A percentile compares a stretch with the other conserved stretches of the same genome.
Conservation (phyloP, 371 early-diverging fungal species). For the Actinomortierella ambigua region DNA sequence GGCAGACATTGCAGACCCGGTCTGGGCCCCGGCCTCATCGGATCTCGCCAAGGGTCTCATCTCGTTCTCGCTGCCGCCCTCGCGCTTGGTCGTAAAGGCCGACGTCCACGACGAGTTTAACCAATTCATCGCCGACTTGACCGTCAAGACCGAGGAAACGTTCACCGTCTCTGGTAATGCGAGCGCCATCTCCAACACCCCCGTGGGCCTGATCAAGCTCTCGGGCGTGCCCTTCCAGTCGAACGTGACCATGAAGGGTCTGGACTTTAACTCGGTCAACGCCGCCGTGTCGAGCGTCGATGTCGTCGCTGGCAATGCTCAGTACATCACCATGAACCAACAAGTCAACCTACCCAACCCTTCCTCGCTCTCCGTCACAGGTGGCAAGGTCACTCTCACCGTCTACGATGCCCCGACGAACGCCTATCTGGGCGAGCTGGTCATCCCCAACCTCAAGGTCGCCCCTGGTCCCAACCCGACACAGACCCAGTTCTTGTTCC, state of each 20-base stretch:
- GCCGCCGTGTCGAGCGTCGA: slow-evolving; percentile 53
- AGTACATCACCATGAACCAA: slow-evolving; percentile 50
- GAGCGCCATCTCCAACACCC: slow-evolving; percentile 51
- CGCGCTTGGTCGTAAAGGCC: slow-evolving; percentile 47
- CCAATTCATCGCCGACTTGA: slow-evolving; percentile 52
- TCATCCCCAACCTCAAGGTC: slow-evolving; percentile 51
- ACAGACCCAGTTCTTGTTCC: slow-evolving; percentile 53
- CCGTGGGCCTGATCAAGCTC: slow-evolving; percentile 53
- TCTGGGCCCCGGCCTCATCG: slow-evolving; percentile 49
- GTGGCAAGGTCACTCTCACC: slow-evolving; percentile 53
- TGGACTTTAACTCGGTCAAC: slow-evolving; percentile 55
- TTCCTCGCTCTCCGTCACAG: slow-evolving; percentile 54
- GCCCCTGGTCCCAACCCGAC: slow-evolving; percentile 52
- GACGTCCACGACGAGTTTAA: slow-evolving; percentile 51
- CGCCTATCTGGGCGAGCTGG: slow-evolving; percentile 53
- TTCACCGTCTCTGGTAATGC: slow-evolving; percentile 55
- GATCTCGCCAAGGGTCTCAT: slow-evolving; percentile 51
- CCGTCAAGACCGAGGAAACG: slow-evolving; percentile 47
- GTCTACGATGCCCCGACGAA: slow-evolving; percentile 45
- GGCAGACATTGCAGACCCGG: slow-evolving; percentile 46
- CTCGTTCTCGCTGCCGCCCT: slow-evolving; percentile 52
- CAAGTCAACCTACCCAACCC: slow-evolving; percentile 56
- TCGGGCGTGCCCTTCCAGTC: slow-evolving; percentile 59
- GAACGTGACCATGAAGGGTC: slow-evolving; percentile 54
- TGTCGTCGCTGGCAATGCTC: slow-evolving; percentile 52